phyloP scores from a whole-genome alignment of 2,329 filamentous ascomycete genomes.

The Berkeleyomyces basicola region DNA sequence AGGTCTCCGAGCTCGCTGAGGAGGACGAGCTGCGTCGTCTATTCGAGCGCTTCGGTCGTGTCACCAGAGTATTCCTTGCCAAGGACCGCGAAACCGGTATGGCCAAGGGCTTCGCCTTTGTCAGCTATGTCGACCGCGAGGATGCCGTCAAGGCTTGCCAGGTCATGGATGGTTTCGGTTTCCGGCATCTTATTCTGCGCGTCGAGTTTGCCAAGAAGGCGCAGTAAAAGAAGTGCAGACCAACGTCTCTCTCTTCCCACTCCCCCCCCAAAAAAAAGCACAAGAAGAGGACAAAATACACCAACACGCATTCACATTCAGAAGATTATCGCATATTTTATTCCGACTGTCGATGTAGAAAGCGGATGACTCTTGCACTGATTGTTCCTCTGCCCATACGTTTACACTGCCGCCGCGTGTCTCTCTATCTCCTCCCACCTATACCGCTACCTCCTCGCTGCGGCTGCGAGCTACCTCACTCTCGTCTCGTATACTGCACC shows the following conservation, averaged over 20 bases:
- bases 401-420: background rate
- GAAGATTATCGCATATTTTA: background rate
- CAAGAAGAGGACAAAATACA: background rate
- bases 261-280: background rate
- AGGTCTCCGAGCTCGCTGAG: slow-evolving; percentile 95
- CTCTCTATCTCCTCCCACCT: no score
- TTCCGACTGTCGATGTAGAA: background rate
- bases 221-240: background rate
- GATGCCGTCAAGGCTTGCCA: slow-evolving; percentile 87
- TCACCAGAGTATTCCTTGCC: slow-evolving; percentile 92
- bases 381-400: background rate
- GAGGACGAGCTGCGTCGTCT: slow-evolving; percentile 90
- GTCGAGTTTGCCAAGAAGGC: slow-evolving; percentile 69
- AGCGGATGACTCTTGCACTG: background rate
- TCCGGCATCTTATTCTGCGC: slow-evolving; percentile 71
- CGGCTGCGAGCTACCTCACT: background rate
- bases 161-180: slow-evolving; percentile 95
- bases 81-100: slow-evolving; percentile 93
- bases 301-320: background rate
- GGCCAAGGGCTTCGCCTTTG: slow-evolving; percentile 98
- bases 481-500: background rate
- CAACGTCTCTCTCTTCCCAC: background rate
- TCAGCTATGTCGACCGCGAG: slow-evolving; percentile 79
- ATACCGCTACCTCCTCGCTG: background rate
- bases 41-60: slow-evolving; percentile 93